Evolutionary conservation across 2,329 filamentous ascomycete genomes (phyloP).

Genomic region (Trichoderma atroviride): DNA sequence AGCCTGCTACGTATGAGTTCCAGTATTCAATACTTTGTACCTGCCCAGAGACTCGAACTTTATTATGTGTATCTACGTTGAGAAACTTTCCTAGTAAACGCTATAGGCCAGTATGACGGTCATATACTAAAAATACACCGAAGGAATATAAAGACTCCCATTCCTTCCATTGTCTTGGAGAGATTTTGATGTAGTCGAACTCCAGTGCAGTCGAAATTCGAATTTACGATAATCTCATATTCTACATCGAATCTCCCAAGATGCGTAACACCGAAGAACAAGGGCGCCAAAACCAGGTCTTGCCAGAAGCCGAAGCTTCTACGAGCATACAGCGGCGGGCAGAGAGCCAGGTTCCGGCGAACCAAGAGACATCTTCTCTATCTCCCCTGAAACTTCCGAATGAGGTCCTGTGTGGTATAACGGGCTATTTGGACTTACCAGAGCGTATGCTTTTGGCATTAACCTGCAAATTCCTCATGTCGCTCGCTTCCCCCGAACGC

Average conservation of each 20-base stretch:
- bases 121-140: neutral
- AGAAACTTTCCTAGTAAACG: neutral
- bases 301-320: neutral
- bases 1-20: too few relatives aligned
- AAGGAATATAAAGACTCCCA: neutral
- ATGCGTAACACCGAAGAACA: neutral
- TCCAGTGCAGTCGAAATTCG: too few relatives aligned
- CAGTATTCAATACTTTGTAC: too few relatives aligned
- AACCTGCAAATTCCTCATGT: neutral
- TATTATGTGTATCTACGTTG: neutral
- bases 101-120: neutral
- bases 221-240: neutral
- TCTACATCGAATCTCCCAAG: neutral
- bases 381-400: neutral
- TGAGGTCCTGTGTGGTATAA: neutral
- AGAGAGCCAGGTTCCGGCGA: too few relatives aligned
- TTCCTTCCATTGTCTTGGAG: neutral
- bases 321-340: neutral
- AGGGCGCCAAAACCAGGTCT: neutral
- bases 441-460: neutral
- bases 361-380: neutral
- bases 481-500: neutral
- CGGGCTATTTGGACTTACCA: neutral
- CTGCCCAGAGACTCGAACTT: neutral
- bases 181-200: neutral